Base-by-base conservation (phyloP, 2,329 filamentous ascomycete genomes). In the Calonectria fujianensis region DNA sequence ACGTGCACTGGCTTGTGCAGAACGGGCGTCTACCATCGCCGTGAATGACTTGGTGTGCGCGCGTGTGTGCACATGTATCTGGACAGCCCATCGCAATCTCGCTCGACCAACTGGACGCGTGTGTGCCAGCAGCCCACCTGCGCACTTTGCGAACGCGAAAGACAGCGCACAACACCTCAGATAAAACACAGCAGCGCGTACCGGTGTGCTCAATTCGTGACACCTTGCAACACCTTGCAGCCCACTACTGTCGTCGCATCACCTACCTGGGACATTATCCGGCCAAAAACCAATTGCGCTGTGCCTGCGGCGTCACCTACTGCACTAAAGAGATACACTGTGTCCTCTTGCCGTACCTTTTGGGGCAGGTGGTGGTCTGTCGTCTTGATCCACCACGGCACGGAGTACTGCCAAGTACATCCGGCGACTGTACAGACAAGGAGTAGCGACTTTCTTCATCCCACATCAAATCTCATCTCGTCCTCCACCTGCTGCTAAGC, bases 21-120 rank as follows among this genome's bases (percentile, higher is more conserved):
- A 16, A 29, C 29, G 29, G 27, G 29, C 51, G 29, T 54, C 27
- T 29, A n/a, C 54, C 13, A 63, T 65, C 39, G 18, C 29, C 24
- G 29, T 31, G 18, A n/a, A 16, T 4, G 29, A 48, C 51, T 59
- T 54, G 20, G 35, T 54, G 37, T 37, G 24, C 31, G 50, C 8
- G 24, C 27, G 16, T 59, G 14, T 14, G 41, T 45, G 51, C 41
- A 45, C 41, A 20, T 59, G 35, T 57, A 50, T 63, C 27, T 68
- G 64, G 54, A 59, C 45, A 73, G 70, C 61, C 52, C 70, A 73
- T 73, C 70, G 54, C 24, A 73, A 73, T 73, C 65, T 73, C 70
- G 65, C 64, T 69, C 54, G 24, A 27, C 37, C 31, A 32, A 48
- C 35, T 24, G 65, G 45, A 52, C 64, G 37, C 57, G 57, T 35